Evolutionary conservation across 2,329 filamentous ascomycete genomes (phyloP), one percentile per base, ranked within the genome.

Genomic region (Lanzia echinophila): DNA sequence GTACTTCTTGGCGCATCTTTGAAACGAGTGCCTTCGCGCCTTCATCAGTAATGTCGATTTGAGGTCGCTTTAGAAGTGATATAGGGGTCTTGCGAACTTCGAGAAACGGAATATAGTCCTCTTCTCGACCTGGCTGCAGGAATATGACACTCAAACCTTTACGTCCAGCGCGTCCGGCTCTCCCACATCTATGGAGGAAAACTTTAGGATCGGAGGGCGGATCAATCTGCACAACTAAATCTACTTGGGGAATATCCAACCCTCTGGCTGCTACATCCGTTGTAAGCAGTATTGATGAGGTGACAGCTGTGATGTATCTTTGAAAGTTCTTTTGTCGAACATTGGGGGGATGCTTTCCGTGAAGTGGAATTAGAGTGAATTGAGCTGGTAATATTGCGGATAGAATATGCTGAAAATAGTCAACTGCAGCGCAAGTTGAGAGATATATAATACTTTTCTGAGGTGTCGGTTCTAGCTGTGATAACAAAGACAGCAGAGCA

Each of bases 231-330:
- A 96, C 80, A 4, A 96, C 91, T 1, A 96, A 78, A 67, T 96
- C 92, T 38, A 96, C 90, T 54, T 90, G 83, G 0, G 91, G 90
- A 52, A 96, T 94, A 68, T 97, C 92, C 4, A 97, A 79, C 13
- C 92, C 92, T 56, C 92, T 83, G 2, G 92, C 89, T 2, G 92
- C 90, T 24, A 97, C 83, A 67, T 97, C 92, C 17, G 94, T 97
- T 6, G 92, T 97, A 6, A 99, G 76, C 11, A 99, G 81, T 33
- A 99, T 79, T 1, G 87, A 85, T 0, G 91, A 88, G 0, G 82
- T 81, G 1, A 87, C 79, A 1, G 88, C 83, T 53, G 84, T 84
- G 20, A 88, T 75, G 67, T 96, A 97, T 55, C 82, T 83, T 59
- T 80, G 79, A 62, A 96, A 95, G 68, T 96, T 96, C 73, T 87